Evolutionary conservation across 2,329 filamentous ascomycete genomes (phyloP).

Genomic region (Knufia petricola): DNA sequence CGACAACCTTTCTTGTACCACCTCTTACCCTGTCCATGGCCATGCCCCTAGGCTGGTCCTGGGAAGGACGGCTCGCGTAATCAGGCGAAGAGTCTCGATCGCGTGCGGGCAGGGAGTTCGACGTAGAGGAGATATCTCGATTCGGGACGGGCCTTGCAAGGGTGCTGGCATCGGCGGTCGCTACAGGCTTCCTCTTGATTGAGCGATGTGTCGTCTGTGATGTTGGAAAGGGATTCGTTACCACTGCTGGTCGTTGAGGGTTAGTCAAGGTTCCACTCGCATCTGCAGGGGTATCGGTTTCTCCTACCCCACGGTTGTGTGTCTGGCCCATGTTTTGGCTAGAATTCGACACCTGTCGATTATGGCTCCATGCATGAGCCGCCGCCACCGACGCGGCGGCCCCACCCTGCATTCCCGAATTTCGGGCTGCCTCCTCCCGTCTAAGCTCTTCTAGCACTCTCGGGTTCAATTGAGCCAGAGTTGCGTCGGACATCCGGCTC

Average conservation of each 20-base stretch:
- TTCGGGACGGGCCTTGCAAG: slow-evolving; percentile 23
- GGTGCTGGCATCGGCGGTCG: slow-evolving; percentile 34
- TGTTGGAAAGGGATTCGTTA: slow-evolving; percentile 22
- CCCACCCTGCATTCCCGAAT: slow-evolving; percentile 28
- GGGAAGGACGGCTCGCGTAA: slow-evolving; percentile 61
- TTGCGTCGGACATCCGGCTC: slow-evolving; percentile 72
- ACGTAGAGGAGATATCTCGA: slow-evolving; percentile 14
- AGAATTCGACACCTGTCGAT: slow-evolving; percentile 19
- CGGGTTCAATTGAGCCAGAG: slow-evolving; percentile 59
- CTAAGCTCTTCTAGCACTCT: slow-evolving; percentile 4
- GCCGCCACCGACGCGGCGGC: slow-evolving; percentile 32
- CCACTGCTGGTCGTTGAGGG: slow-evolving; percentile 27
- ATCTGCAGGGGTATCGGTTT: slow-evolving; percentile 23
- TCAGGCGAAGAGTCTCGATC: slow-evolving; percentile 60
- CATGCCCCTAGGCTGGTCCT: slow-evolving; percentile 24
- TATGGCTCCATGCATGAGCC: slow-evolving; percentile 32
- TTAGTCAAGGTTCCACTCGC: slow-evolving; percentile 19
- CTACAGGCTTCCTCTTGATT: slow-evolving; percentile 14
- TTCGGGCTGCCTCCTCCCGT: slow-evolving; percentile 52
- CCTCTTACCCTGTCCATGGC: slow-evolving; percentile 53
- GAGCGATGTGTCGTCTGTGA: background rate
- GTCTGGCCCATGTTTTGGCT: too few species aligned
- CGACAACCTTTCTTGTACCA: slow-evolving; percentile 67
- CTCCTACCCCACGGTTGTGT: slow-evolving; percentile 33
- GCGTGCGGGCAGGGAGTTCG: slow-evolving; percentile 44